Evolutionary conservation across 352 stramenopile species (phyloP), one percentile per base, ranked within the genome.

Genomic region (Globisporangium rhizosaccharum): DNA sequence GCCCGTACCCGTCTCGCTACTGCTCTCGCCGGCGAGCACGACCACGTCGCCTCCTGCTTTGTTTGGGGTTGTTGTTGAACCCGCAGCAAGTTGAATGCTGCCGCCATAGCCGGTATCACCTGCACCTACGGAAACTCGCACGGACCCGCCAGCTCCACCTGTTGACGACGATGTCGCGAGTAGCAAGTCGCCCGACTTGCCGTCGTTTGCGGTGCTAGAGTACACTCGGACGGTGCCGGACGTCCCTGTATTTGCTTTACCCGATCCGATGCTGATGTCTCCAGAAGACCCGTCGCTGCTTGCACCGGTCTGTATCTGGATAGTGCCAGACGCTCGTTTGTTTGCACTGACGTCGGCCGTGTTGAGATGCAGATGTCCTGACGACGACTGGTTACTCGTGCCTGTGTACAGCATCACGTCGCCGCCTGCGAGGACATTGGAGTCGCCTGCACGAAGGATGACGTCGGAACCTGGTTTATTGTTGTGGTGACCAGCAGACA

Each of bases 391-490:
- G 26, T 66, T 73, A 46, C 72, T 82, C 30, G 59, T 57, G 4
- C 75, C 75, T n/a, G 72, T 71, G 28, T 56, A 46, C 20, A 82
- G 44, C 18, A 64, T 45, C 15, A 85, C 68, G 56, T 73, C 52
- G n/a, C 73, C 75, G n/a, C 71, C 75, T 49, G 65, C 5, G 44
- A 49, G 44, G 18, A 20, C 17, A n/a, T 73, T 69, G 5, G 73
- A 83, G 20, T 60, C 47, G 30, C 76, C 76, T 23, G 73, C 68
- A 12, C 44, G 66, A 51, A 87, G 33, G 17, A 51, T 28, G 9
- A 82, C 49, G 9, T 61, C 53, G 8, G 73, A 79, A 2, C 76
- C 75, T 57, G 63, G 59, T 33, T 78, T 81, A 51, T 74, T 74
- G 37, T 72, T 56, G 14, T 75, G 61, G 26, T 52, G 61, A 12